Evolutionary conservation across 2,329 filamentous ascomycete species (phyloP), one percentile per base, ranked within the genome.

Genomic region (Paramyrothecium sp.): DNA sequence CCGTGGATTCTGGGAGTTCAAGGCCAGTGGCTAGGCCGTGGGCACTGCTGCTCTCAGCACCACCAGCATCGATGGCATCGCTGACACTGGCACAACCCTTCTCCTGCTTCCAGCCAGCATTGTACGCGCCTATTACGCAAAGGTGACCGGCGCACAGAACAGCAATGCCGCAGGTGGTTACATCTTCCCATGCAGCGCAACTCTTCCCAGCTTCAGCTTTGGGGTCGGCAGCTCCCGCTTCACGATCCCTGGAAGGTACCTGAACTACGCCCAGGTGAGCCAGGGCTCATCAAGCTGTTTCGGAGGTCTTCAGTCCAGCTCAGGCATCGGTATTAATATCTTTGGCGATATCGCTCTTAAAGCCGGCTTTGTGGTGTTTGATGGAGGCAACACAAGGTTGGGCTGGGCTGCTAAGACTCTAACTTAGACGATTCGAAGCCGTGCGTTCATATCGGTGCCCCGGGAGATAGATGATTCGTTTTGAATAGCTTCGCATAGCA

Each of bases 1-100:
- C 51, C 67, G 83, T 8, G 88, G 88, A 11, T 89, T 82, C 75
- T 91, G 88, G 88, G 73, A 76, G 47, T 89, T 89, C 75, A 72
- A 58, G 3, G 56, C 66, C 3, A 46, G 54, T 13, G 65, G 65
- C 4, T 66, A 62, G 46, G 57, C 58, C 8, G 56, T 67, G 17
- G 65, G 65, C 2, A 57, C 47, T 2, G 51, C 53, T 10, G 4
- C 83, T 83, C 11, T 33, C 3, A 53, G 22, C 71, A 49, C 52
- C 13, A 60, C 56, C 23, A 49, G 62, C 20, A 63, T 78, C 17
- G 75, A 74, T 63, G 75, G 78, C 38, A 80, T 84, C 58, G 75
- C 79, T 22, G 83, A 86, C 71, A 83, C 82, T 3, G 87, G 87
- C 56, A 89, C 87, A 23, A 87, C 85, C 0, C 80, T 89, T 54